Conservation (phyloP, 2,329 filamentous ascomycete species). For the Aspergillus sp. region DNA sequence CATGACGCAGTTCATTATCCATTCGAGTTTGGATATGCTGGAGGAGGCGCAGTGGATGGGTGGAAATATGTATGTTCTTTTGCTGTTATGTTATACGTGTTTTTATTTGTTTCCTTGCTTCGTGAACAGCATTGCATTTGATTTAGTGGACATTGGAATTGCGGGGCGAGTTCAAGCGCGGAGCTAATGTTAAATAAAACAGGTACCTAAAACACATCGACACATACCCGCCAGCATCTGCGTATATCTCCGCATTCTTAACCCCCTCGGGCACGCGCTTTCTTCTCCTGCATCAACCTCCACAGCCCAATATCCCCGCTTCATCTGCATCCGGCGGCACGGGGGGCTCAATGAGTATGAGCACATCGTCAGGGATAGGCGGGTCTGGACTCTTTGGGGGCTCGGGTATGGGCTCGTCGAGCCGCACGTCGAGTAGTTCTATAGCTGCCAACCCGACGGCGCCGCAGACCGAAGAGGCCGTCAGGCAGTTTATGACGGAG, state of each 20-base stretch:
- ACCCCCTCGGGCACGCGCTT: conserved; percentile 92
- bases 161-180: background rate
- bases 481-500: conserved; percentile 90
- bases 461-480: conserved; percentile 90
- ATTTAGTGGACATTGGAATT: too few species aligned
- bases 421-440: conserved; percentile 60
- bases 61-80: conserved; percentile 68
- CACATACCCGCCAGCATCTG: conserved; percentile 80
- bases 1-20: conserved; percentile 96
- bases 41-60: conserved; percentile 95
- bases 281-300: conserved; percentile 85
- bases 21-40: conserved; percentile 89
- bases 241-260: conserved; percentile 91
- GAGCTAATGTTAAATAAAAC: background rate
- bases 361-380: background rate
- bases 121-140: too few species aligned
- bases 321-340: conserved; percentile 25
- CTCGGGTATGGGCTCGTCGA: conserved; percentile 23
- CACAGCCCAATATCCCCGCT: conserved; percentile 48
- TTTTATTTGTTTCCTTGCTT: background rate
- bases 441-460: conserved; percentile 82
- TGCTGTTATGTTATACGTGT: background rate
- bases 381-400: conserved; percentile 16
- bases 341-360: conserved; percentile 5
- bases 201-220: conserved; percentile 97